Base-by-base conservation (phyloP, 345 rosid genomes). In the Hypericum androsaemum region DNA sequence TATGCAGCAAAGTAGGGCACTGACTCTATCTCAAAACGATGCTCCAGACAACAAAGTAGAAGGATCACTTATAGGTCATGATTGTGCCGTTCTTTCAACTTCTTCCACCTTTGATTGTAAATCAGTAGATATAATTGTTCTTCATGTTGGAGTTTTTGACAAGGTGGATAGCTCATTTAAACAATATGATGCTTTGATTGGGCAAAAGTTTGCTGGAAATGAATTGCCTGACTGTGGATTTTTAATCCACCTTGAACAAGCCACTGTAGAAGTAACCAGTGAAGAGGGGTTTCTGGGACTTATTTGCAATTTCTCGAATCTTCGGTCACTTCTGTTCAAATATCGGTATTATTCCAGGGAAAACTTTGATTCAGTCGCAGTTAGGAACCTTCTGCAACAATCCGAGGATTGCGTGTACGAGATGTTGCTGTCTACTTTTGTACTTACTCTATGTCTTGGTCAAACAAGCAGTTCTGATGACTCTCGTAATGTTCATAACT, bases 81-180 rank as follows among this genome's bases (percentile, higher is more conserved):
- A 43, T 28, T 63, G 60, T 70, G 66, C 71, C 50, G 44, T 64
- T 50, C 56, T 71, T 49, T 62, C 67, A 41, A 55, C 75, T 59
- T 79, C 66, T 50, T 78, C 75, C 40, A 67, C 69, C 66, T 74
- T 87, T 66, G 70, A 70, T 48, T 64, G 84, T 53, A 69, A 64
- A 59, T 68, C 76, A 39, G 44, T 84, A 62, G 88, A 84, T 71
- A 54, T 84, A 53, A 52, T 84, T 70, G 76, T 82, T 67, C 82
- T 70, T 50, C 66, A 73, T 61, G 77, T 81, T 58, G 73, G 68
- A 63, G 69, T 36, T 50, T 59, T 59, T 28, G 63, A 71, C 17
- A 58, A 67, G 43, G 37, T 49, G 61, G 77, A 65, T 53, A 57
- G 50, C 63, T 42, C 39, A 39, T 58, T 41, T 39, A 67, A 67